Conservation (phyloP, 306 rosid species). For the Gillenia trifoliata region DNA sequence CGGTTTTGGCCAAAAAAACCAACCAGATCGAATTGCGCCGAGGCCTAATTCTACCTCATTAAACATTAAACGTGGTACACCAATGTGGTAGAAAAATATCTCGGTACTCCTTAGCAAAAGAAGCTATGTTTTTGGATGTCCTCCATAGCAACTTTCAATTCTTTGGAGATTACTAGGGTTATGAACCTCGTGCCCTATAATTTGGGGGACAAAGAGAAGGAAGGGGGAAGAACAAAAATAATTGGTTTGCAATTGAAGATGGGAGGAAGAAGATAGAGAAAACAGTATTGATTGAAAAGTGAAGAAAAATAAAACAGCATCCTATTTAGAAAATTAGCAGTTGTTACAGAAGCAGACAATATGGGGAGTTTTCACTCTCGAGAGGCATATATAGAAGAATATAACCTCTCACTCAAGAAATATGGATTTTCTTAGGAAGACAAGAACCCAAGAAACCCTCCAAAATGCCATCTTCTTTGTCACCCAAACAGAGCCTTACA, state of each 20-base stretch:
- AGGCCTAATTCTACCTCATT: neutral
- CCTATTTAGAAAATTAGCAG: constrained; percentile 52
- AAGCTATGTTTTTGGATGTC: neutral
- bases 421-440: constrained; percentile 68
- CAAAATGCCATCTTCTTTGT: constrained; percentile 52
- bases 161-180: neutral
- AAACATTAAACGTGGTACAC: neutral
- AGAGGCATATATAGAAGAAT: neutral
- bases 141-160: neutral
- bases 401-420: constrained; percentile 44
- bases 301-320: constrained; percentile 26
- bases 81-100: neutral
- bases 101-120: neutral
- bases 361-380: constrained; percentile 35
- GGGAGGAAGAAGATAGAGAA: neutral
- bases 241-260: constrained; percentile 2
- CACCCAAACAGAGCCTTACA: constrained; percentile 82
- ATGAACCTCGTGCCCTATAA: neutral
- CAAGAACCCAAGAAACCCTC: constrained; percentile 75
- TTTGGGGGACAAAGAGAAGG: neutral
- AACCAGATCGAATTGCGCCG: neutral
- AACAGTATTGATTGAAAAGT: neutral
- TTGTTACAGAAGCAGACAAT: constrained; percentile 45
- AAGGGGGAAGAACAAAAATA: neutral
- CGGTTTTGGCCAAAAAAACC: neutral